phyloP scores from a whole-genome alignment of 495 filamentous ascomycete species.

The Schizothecium vesticola region DNA sequence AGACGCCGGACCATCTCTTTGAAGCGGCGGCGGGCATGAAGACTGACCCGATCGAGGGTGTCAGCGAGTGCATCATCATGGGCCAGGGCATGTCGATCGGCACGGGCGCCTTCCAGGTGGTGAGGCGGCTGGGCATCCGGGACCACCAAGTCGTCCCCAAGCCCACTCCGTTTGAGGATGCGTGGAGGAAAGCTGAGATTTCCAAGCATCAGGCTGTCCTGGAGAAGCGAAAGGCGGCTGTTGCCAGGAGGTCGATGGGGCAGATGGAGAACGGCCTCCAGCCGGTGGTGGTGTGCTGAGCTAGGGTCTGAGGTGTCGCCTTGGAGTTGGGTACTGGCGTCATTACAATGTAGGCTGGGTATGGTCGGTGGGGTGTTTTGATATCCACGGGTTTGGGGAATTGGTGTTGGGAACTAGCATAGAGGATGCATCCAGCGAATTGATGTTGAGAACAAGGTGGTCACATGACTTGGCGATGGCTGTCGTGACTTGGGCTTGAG shows the following conservation, averaged over 20 bases:
- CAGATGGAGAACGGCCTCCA: not conserved
- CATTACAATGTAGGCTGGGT: not conserved
- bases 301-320: not conserved
- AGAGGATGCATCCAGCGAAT: not conserved
- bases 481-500: not conserved
- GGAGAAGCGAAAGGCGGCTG: constrained; percentile 12
- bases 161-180: constrained; percentile 72
- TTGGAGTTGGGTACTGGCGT: not conserved
- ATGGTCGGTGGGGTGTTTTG: not conserved
- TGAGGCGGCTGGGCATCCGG: constrained; percentile 65
- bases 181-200: constrained; percentile 49
- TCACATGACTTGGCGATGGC: constrained; percentile 24
- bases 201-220: constrained; percentile 29
- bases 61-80: constrained; percentile 97
- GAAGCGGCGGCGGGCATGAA: constrained; percentile 90
- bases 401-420: not conserved
- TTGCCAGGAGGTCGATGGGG: not conserved
- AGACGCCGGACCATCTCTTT: constrained; percentile 96
- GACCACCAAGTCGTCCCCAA: constrained; percentile 57
- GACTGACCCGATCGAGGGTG: constrained; percentile 81
- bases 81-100: constrained; percentile 87
- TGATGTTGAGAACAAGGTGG: not conserved
- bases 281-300: not conserved
- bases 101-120: constrained; percentile 86
- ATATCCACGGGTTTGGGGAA: not conserved